A percentile compares a stretch with the other conserved stretches of the same genome.
Conservation (phyloP, 768 basidiomycete species). For the Mycena galopus region DNA sequence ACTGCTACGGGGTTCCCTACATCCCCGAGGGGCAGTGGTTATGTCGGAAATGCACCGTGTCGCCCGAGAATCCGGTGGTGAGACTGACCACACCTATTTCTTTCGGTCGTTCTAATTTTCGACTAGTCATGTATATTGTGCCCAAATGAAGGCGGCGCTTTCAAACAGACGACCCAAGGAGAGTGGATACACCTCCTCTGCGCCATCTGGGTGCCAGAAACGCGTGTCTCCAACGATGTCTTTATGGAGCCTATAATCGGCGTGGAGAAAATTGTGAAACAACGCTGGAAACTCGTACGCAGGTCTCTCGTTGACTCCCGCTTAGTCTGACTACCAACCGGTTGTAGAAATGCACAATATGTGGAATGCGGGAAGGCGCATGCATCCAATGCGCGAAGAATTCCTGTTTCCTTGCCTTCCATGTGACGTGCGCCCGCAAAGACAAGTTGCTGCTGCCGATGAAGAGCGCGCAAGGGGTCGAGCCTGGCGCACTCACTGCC, state of each 20-base stretch:
- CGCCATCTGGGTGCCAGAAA: conserved; percentile 98
- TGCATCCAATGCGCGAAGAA: conserved; percentile 96
- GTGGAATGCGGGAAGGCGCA: conserved; percentile 72
- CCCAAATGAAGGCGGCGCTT: conserved; percentile 96
- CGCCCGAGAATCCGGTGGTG: conserved; percentile 96
- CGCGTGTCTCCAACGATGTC: conserved; percentile 90
- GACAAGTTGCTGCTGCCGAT: conserved; percentile 88
- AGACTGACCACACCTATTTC: conserved; percentile 43
- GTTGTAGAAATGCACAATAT: conserved; percentile 62
- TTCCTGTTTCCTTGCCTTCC: conserved; percentile 93
- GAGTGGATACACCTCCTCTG: conserved; percentile 98
- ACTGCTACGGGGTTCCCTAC: conserved; percentile 99
- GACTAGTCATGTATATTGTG: conserved; percentile 93
- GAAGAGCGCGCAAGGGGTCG: conserved; percentile 84
- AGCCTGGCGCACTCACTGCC: conserved; percentile 79
- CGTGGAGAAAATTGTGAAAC: conserved; percentile 88
- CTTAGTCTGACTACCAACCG: conserved; percentile 1
- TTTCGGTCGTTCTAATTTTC: conserved; percentile 1
- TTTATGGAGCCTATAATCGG: conserved; percentile 99
- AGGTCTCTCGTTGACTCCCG: neutral
- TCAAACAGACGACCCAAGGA: conserved; percentile 94
- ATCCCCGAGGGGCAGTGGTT: conserved; percentile 99
- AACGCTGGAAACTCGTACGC: conserved; percentile 93
- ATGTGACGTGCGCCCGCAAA: conserved; percentile 93
- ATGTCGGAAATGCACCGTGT: conserved; percentile 97